Evolutionary conservation across 495 filamentous ascomycete genomes (phyloP), one percentile per base, ranked within the genome.

Genomic region (Talaromyces thailandensis): DNA sequence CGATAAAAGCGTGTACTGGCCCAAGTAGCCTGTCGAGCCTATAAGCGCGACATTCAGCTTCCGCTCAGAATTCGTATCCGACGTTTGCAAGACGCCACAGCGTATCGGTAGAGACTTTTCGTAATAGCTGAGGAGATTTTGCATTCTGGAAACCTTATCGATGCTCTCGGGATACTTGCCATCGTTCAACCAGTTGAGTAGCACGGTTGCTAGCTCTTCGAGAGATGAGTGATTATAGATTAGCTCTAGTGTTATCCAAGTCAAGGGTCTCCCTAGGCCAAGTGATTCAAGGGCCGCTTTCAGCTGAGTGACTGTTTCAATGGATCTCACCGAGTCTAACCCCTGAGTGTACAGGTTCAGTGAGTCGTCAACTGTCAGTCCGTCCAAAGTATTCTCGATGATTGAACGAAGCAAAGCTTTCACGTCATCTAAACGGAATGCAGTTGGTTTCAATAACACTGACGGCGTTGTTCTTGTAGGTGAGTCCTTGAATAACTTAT

Each of bases 21-120:
- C 85, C 6, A 88, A 64, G n/a, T 76, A 75, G 24, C 84, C 85
- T 1, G 85, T 87, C 0, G 80, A 78, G 32, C 85, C 84, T 1
- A 83, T 88, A 12, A 88, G 70, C 21, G 86, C 61, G 0, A 76
- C 64, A 4, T 64, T 68, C 29, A 56, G 5, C n/a, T 23, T 23
- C 24, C 26, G 8, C n/a, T 32, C 12, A n/a, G 3, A 12, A 21
- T 31, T 56, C 53, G 21, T 26, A 1, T 56, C 24, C 12, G 25
- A 5, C 4, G 26, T 11, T 26, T 21, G 4, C 53, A 32, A 32
- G 53, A 11, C 21, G 18, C 16, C 14, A 32, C 8, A 56, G 14
- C 21, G 4, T 3, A 9, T 18, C n/a, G 53, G 53, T 24, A 56
- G 29, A 28, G 53, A 56, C 24, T 32, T 6, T 56, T 56, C 53